Evolutionary conservation across 169 alveolate genomes (phyloP), one percentile per base, ranked within the genome.

Genomic region (Plasmodium berghei): DNA sequence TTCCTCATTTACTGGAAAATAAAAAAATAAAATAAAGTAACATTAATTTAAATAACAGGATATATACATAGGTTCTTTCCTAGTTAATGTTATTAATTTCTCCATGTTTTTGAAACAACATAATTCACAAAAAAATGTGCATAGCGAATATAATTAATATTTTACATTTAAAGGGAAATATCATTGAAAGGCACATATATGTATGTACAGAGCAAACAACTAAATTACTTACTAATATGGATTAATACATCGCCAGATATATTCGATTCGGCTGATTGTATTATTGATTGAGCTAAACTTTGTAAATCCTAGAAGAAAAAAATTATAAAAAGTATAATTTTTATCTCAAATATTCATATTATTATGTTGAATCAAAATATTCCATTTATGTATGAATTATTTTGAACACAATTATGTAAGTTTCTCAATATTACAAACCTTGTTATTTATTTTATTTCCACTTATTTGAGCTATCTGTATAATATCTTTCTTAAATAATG

Each of bases 1-100:
- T 18, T 83, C 90, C 24, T 83, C 70, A 72, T 83, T 83, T 22
- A 83, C 90, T 83, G 48, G 55, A 69, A 83, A 83, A 66, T 4
- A 1, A 45, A 20, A 12, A 12, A 24, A 75, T 9, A 18, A 77
- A 4, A 56, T 14, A 45, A 14, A 16, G 5, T 46, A 59, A 48
- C 12, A n/a, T 14, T 14, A 6, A 6, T 0, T 49, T 49, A 49
- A 49, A 10, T 49, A 49, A 16, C 8, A 52, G 59, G 59, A 52
- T 16, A 6, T 52, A 8, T 6, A 52, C 59, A 52, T 52, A 52
- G 0, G 6, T 16, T 14, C 59, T 2, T 8, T 2, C 24, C 8
- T 14, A 52, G 59, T 2, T 6, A 16, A 52, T 34, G 42, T 5
- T 34, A 34, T 34, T 34, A 0, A 4, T 4, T 34, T 34, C 42